These are phyloP conservation scores for Kodamaea neixiangensis DNA, from an alignment of 805 yeast genomes.

Conservation along the genomic window DNA sequence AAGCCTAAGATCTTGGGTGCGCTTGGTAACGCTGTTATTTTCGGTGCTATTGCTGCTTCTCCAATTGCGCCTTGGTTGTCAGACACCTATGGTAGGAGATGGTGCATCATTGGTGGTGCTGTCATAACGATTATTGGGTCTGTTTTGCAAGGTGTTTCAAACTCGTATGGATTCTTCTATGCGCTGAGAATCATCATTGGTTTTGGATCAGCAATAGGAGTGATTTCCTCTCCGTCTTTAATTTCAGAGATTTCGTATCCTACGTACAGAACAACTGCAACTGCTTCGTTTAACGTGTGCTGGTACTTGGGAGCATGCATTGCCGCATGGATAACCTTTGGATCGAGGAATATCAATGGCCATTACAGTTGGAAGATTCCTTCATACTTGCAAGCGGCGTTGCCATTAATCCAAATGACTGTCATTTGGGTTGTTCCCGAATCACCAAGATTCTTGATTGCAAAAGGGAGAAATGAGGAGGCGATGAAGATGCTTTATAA, in stretches of 20 bases:
- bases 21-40: constrained; percentile 21
- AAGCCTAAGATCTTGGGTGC: constrained; percentile 23
- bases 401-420: constrained; percentile 45
- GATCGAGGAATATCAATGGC: constrained; percentile 35
- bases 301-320: constrained; percentile 56
- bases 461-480: constrained; percentile 23
- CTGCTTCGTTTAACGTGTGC: constrained; percentile 48
- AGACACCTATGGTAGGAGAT: constrained; percentile 46
- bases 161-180: constrained; percentile 39
- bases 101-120: constrained; percentile 26
- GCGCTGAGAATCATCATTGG: constrained; percentile 52
- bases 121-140: constrained; percentile 31
- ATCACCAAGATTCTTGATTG: constrained; percentile 32
- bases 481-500: constrained; percentile 36
- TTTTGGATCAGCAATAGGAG: constrained; percentile 43
- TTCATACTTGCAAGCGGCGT: constrained; percentile 49
- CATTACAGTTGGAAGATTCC: constrained; percentile 58
- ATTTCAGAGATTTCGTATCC: constrained; percentile 55
- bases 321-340: constrained; percentile 54
- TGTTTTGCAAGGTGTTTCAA: constrained; percentile 37
- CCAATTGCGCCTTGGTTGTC: constrained; percentile 28
- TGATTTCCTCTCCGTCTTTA: constrained; percentile 47
- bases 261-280: constrained; percentile 23
- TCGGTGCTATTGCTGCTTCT: constrained; percentile 40
- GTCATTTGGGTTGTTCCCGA: constrained; percentile 44